Evolutionary conservation across 495 filamentous ascomycete species (phyloP).

Genomic region (Aspergillus indologenus): DNA sequence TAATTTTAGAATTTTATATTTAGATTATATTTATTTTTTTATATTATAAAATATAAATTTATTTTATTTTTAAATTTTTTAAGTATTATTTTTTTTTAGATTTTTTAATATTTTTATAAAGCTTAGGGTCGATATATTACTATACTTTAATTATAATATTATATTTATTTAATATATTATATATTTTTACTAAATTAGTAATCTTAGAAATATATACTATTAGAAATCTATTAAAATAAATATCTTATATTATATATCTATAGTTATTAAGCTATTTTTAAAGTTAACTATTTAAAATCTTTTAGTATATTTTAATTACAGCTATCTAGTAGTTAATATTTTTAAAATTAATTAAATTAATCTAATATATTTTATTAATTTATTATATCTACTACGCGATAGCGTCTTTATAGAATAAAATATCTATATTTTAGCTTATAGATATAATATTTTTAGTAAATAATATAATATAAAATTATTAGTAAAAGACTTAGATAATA

Average conservation of each 20-base stretch:
- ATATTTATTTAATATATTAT: no score
- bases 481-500: background rate
- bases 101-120: slow-evolving; percentile 1
- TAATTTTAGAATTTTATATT: slow-evolving; percentile 1
- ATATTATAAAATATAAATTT: slow-evolving; percentile 1
- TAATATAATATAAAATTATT: no score
- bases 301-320: background rate
- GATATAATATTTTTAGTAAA: no score
- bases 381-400: background rate
- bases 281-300: background rate
- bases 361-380: background rate
- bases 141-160: no score
- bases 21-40: no score
- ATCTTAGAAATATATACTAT: background rate
- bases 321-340: background rate
- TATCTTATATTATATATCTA: background rate
- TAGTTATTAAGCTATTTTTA: no score
- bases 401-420: no score
- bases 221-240: background rate
- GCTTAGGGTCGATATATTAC: background rate
- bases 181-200: background rate
- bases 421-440: background rate
- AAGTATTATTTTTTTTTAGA: background rate
- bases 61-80: slow-evolving; percentile 3
- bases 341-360: background rate